phyloP scores from a whole-genome alignment of 2,329 filamentous ascomycete genomes.

The Cercospora sp. region DNA sequence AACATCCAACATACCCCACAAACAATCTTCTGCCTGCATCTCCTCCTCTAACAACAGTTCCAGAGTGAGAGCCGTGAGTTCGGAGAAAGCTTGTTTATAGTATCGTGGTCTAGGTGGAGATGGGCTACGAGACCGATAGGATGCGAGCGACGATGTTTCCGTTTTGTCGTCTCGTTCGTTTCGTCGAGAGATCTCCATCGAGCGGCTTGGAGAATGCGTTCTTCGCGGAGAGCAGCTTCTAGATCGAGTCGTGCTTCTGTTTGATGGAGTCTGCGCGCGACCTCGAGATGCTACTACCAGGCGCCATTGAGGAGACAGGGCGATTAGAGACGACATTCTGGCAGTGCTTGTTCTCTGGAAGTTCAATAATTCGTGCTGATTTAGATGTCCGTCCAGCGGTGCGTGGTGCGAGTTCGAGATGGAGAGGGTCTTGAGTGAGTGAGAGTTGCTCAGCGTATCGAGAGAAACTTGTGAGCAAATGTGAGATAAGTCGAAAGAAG shows the following conservation, averaged over 20 bases:
- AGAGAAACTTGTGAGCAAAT: not conserved
- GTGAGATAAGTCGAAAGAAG: not conserved
- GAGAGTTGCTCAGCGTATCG: not conserved
- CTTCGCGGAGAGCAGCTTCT: not conserved
- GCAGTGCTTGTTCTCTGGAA: not conserved
- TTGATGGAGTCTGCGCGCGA: not conserved
- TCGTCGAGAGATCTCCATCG: not conserved
- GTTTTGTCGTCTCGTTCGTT: no score
- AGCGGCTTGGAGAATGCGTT: not conserved
- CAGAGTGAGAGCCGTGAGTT: not conserved
- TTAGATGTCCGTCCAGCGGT: not conserved
- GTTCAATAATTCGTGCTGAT: not conserved
- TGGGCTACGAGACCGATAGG: not conserved
- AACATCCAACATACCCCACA: no score
- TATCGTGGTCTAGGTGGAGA: not conserved
- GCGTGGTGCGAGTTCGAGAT: not conserved
- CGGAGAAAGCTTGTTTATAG: not conserved
- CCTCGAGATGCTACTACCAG: not conserved
- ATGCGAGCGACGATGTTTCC: not conserved
- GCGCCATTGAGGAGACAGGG: not conserved
- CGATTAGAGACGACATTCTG: not conserved
- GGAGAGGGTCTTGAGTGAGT: not conserved
- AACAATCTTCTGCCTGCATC: not conserved
- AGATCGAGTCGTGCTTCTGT: not conserved
- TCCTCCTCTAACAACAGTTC: not conserved